Conservation (phyloP, 108 stramenopile genomes). For the Conticribra guillardii region DNA sequence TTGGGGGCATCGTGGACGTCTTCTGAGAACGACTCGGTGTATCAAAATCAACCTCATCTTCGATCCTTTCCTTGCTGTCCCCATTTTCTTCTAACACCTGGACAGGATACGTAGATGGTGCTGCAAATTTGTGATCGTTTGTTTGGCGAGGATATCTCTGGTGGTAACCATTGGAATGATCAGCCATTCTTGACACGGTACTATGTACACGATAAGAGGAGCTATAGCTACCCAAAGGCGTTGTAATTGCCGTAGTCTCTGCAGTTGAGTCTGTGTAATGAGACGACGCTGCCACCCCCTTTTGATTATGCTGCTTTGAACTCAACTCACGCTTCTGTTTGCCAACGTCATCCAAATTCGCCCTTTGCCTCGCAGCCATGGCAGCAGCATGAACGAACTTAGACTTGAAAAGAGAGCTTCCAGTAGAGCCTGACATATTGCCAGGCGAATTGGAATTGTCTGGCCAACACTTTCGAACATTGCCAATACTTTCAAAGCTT, state of each 20-base stretch:
- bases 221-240: constrained; percentile 27
- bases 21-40: neutral
- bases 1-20: constrained; percentile 27
- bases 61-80: neutral
- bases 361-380: constrained; percentile 22
- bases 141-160: no score
- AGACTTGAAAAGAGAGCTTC: constrained; percentile 44
- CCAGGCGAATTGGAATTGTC: constrained; percentile 25
- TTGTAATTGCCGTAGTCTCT: constrained; percentile 30
- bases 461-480: constrained; percentile 1
- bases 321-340: neutral
- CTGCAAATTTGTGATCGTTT: no score
- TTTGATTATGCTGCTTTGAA: constrained; percentile 14
- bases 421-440: constrained; percentile 29
- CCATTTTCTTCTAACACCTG: neutral
- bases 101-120: neutral
- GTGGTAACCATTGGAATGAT: no score
- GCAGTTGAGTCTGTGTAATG: constrained; percentile 48
- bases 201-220: constrained; percentile 25
- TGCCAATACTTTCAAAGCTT: constrained; percentile 8
- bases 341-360: constrained; percentile 1
- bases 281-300: constrained; percentile 26
- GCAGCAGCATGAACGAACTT: constrained; percentile 52
- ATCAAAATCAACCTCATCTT: neutral
- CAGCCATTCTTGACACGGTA: neutral